Conservation (phyloP, 2,329 filamentous ascomycete species). For the Monosporascus ibericus region DNA sequence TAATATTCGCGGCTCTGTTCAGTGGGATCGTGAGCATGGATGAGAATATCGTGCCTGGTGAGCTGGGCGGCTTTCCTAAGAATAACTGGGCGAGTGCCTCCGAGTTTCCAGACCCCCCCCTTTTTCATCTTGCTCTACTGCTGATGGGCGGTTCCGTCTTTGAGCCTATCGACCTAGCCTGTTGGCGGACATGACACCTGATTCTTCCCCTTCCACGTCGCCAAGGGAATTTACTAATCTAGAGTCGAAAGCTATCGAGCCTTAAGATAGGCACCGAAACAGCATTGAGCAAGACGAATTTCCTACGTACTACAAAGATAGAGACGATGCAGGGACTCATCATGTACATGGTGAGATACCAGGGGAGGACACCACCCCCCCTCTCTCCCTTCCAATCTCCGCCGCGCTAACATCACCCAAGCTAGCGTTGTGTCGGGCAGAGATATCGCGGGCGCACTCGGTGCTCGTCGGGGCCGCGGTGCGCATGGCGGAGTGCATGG, state of each 20-base stretch:
- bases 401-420: conserved; percentile 26
- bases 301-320: conserved; percentile 63
- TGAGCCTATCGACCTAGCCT: too few species aligned
- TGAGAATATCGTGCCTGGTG: conserved; percentile 42
- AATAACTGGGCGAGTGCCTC: conserved; percentile 41
- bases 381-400: neutral
- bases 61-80: conserved; percentile 51
- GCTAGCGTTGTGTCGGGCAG: conserved; percentile 65
- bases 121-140: neutral
- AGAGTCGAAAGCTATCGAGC: conserved; percentile 30
- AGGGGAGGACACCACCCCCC: neutral
- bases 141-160: neutral
- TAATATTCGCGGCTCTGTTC: conserved; percentile 65
- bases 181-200: too few species aligned
- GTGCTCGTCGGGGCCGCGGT: conserved; percentile 67
- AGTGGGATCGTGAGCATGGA: conserved; percentile 62
- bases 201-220: too few species aligned
- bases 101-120: neutral
- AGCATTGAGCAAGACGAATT: conserved; percentile 62
- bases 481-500: conserved; percentile 71
- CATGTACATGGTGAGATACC: conserved; percentile 60
- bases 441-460: conserved; percentile 68
- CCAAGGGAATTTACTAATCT: neutral
- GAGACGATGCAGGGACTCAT: conserved; percentile 72
- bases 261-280: conserved; percentile 62